A percentile compares a stretch with the other conserved stretches of the same genome.
Conservation (phyloP, 176 grass and related monocot species). For the Oryza glumipatula region DNA sequence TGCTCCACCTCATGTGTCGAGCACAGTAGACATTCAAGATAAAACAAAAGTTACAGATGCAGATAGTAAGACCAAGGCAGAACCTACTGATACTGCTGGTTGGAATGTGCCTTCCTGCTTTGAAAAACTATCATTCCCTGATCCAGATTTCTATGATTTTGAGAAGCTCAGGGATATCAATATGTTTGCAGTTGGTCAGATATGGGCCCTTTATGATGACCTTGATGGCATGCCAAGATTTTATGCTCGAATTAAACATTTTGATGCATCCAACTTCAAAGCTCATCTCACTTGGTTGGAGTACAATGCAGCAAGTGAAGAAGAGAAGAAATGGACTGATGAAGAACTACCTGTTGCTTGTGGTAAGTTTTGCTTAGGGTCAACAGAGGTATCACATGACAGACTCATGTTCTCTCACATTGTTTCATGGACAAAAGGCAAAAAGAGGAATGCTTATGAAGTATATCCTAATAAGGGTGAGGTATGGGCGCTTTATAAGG, state of each 20-base stretch:
- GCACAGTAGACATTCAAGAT: slow-evolving; percentile 44
- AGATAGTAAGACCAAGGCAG: slow-evolving; percentile 31
- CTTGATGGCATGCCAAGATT: slow-evolving; percentile 91
- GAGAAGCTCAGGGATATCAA: slow-evolving; percentile 65
- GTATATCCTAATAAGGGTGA: slow-evolving; percentile 79
- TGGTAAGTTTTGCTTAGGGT: slow-evolving; percentile 66
- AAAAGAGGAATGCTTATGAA: slow-evolving; percentile 61
- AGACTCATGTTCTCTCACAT: slow-evolving; percentile 85
- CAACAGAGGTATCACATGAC: slow-evolving; percentile 55
- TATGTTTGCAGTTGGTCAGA: slow-evolving; percentile 70
- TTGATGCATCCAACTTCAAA: slow-evolving; percentile 61
- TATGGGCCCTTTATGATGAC: slow-evolving; percentile 90
- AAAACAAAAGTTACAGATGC: slow-evolving; percentile 33
- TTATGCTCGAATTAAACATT: slow-evolving; percentile 74
- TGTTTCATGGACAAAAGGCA: slow-evolving; percentile 62
- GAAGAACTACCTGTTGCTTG: slow-evolving; percentile 82
- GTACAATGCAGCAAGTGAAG: slow-evolving; percentile 40
- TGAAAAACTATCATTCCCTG: slow-evolving; percentile 52
- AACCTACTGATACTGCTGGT: slow-evolving; percentile 41
- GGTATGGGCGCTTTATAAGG: slow-evolving; percentile 90
- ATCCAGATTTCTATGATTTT: slow-evolving; percentile 89
- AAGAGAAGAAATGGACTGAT: slow-evolving; percentile 58
- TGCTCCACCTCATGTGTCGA: slow-evolving; percentile 30
- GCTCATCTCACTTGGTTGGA: slow-evolving; percentile 75
- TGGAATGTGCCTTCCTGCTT: slow-evolving; percentile 34